Base-by-base conservation (phyloP, 75 land plant genomes). In the Sequoia sempervirens region DNA sequence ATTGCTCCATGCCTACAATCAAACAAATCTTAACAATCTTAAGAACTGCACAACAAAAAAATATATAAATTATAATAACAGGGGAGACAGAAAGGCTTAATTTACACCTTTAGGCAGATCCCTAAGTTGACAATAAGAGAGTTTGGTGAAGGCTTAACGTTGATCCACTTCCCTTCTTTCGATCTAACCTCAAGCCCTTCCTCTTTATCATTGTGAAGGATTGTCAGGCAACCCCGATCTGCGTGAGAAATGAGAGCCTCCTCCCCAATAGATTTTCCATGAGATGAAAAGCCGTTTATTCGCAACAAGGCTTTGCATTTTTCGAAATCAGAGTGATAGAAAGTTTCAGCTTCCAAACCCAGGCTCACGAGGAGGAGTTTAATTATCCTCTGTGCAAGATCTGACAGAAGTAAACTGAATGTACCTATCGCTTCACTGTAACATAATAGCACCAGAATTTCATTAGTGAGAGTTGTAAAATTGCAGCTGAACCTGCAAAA, bases 121-220 rank as follows among this genome's bases (percentile, higher is more conserved):
- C 93, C 95, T 28, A 93, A 75, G 75, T 93, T 93, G 83, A 94
- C 92, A 14, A 91, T 86, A 43, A 94, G 84, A 0, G 94, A 83
- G 30, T 83, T 86, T 15, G 87, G 86, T 34, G 87, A 4, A 75
- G 17, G 93, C 52, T 32, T 82, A 1, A 92, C 81, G 76, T 87
- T 88, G 56, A 90, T 73, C 95, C 95, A 93, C 47, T 89, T 81
- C 4, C 92, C 95, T 46, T 90, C 87, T 78, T 81, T 88, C 7
- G 85, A 83, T 72, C 81, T 83, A 82, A 92, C 90, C 75, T 73
- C 40, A 36, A 73, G 75, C 5, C 75, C 75, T 34, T 30, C 75
- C 75, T 13, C 40, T 34, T 36, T 3, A 37, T 73, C 75, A 34
- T 36, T 13, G 54, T 86, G 83, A 34, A 93, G 78, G 10, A 93